Evolutionary conservation across 257 asterid genomes (phyloP), one percentile per base, ranked within the genome.

Genomic region (Solanum megistacrolobum): DNA sequence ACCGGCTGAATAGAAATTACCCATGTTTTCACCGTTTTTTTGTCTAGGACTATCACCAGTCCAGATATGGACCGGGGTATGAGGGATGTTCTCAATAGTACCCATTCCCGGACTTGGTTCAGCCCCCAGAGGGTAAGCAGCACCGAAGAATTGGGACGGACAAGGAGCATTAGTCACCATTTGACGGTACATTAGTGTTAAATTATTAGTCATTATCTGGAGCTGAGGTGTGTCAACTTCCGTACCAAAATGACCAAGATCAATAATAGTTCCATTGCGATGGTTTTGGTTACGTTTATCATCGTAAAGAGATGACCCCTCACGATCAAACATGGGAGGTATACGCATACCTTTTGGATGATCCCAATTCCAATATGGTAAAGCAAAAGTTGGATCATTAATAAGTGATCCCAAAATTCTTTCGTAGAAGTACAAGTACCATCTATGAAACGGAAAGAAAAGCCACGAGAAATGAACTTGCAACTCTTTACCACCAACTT

Each of bases 351-450:
- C 92, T 6, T 66, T 65, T 9, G 86, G 62, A 34, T 71, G 62
- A 71, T 88, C 91, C 91, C 91, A 89, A 18, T 89, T 89, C 90
- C 90, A 89, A 16, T 31, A 89, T 55, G 90, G 90, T 35, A 89
- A 27, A 13, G 55, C 89, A 27, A 89, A 88, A 69, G 87, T 68
- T 3, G 91, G 89, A 25, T 90, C 92, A 36, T 39, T 52, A 6
- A 90, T 90, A 3, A 90, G 39, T 8, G 88, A 84, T 2, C 91
- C 91, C 84, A 88, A 87, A 11, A 90, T 90, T 82, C 89, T 87
- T 23, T 90, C 92, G 4, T 87, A 90, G 72, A 89, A 90, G 87
- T 90, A 87, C 21, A 90, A 39, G 71, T 90, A 90, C 89, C 88
- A 90, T 62, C 92, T 87, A 36, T 90, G 92, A 13, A 87, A 90